Base-by-base conservation (phyloP, 306 rosid species). In the Ammopiptanthus mongolicus region DNA sequence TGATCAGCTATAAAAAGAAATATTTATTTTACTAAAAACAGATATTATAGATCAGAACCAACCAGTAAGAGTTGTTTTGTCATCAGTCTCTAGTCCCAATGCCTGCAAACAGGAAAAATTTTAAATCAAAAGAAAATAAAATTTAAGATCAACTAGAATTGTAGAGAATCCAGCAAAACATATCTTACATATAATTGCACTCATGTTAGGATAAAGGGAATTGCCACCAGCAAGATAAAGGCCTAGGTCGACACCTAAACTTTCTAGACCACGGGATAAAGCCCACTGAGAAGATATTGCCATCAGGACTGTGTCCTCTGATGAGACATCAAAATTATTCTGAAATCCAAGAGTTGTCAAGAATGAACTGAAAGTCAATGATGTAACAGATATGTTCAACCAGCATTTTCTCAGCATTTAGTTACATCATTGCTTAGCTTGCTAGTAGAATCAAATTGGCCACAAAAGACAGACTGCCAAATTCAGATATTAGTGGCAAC, bases 21-120 rank as follows among this genome's bases (percentile, higher is more conserved):
- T 13, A n/a, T n/a, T 65, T 29, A 18, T 3, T 53, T 17, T 59
- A 17, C 70, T 55, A 56, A 17, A 72, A 68, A 44, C 4, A 58
- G 77, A 65, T 13, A 70, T 51, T 31, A 33, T 39, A 76, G 29
- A 84, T 74, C 65, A 79, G 59, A 79, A 84, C 98, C 65, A 69
- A 96, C 99, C 97, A 78, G 99, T 87, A 69, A 96, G 98, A 61
- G 99, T n/a, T 67, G 98, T 96, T 85, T 96, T 96, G 85, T 96
- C 99, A 80, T 96, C 98, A 15, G 99, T 92, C 83, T 96, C 99
- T 84, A 96, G 85, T 69, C 99, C 99, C 78, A 96, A 74, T 80
- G 92, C 99, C 99, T 96, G 87, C 78, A 83, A 82, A 76, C 29
- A 44, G 58, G 52, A 60, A 52, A 37, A 77, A 46, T 15, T 59